Percentiles rank a stretch among this genome's conserved stretches.
These are phyloP conservation scores for Phytophthora hibernalis DNA, from an alignment of 352 stramenopile species.

Conservation along the genomic window DNA sequence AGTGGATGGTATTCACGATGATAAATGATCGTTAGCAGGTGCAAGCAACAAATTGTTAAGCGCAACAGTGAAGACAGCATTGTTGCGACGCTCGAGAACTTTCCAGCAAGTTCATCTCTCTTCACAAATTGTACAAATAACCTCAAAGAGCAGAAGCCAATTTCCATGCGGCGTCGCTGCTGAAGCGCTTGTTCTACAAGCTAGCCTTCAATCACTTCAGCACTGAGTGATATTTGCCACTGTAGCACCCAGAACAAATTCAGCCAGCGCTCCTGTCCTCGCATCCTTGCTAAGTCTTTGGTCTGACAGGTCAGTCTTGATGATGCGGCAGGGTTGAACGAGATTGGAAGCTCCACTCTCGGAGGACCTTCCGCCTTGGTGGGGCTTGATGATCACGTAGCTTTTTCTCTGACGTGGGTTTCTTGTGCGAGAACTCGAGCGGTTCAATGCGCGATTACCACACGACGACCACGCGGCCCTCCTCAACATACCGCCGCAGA, in stretches of 20 bases:
- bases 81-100: no score
- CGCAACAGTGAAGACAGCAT: no score
- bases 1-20: no score
- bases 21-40: no score
- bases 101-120: no score
- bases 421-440: slow-evolving; percentile 62
- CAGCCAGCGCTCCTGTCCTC: slow-evolving; percentile 45
- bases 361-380: slow-evolving; percentile 11
- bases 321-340: slow-evolving; percentile 60
- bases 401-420: slow-evolving; percentile 53
- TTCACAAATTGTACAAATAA: no score
- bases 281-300: slow-evolving; percentile 34
- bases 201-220: slow-evolving; percentile 60
- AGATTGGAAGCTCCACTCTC: slow-evolving; percentile 38
- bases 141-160: background rate
- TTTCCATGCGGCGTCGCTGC: slow-evolving; percentile 23
- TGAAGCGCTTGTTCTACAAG: slow-evolving; percentile 36
- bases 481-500: slow-evolving; percentile 56
- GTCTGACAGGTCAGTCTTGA: slow-evolving; percentile 54
- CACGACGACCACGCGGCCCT: slow-evolving; percentile 62
- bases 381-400: slow-evolving; percentile 64
- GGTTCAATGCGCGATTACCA: slow-evolving; percentile 67
- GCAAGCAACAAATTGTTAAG: no score
- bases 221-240: slow-evolving; percentile 45
- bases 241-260: slow-evolving; percentile 51